These are phyloP conservation scores for Trichoderma gracile DNA, from an alignment of 2,329 filamentous ascomycete genomes.

Conservation along the genomic window DNA sequence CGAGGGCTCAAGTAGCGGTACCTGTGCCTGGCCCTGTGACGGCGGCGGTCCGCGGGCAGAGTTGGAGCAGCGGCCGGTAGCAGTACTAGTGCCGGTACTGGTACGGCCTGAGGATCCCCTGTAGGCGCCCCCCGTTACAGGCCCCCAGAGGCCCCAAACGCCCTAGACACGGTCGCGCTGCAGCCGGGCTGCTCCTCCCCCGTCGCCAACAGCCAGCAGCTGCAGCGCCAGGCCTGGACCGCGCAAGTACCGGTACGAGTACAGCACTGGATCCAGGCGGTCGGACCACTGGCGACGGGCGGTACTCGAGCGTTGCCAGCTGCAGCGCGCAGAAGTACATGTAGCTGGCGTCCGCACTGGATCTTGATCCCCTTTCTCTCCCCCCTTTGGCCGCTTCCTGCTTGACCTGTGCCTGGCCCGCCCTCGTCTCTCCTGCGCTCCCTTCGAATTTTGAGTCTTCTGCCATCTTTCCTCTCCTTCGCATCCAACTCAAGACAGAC, in stretches of 20 bases:
- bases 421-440: slow-evolving; percentile 9
- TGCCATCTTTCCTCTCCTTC: background rate
- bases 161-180: slow-evolving; percentile 3
- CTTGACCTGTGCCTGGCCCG: slow-evolving; percentile 14
- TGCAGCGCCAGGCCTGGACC: background rate
- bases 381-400: slow-evolving; percentile 18
- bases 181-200: slow-evolving; percentile 9
- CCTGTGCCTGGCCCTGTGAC: background rate
- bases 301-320: background rate
- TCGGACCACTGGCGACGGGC: background rate
- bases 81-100: background rate
- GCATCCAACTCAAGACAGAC: background rate
- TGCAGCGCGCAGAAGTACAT: slow-evolving; percentile 5
- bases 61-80: background rate
- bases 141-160: slow-evolving; percentile 3
- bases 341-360: slow-evolving; percentile 6
- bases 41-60: background rate
- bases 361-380: slow-evolving; percentile 21
- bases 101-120: slow-evolving; percentile 13
- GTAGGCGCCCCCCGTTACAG: background rate
- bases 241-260: slow-evolving; percentile 15
- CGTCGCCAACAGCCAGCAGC: background rate
- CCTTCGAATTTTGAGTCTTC: background rate
- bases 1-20: background rate
- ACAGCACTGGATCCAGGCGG: background rate